A percentile compares a stretch with the other conserved stretches of the same genome.
Conservation (phyloP, 441 rosid genomes). For the Breynia disticha region DNA sequence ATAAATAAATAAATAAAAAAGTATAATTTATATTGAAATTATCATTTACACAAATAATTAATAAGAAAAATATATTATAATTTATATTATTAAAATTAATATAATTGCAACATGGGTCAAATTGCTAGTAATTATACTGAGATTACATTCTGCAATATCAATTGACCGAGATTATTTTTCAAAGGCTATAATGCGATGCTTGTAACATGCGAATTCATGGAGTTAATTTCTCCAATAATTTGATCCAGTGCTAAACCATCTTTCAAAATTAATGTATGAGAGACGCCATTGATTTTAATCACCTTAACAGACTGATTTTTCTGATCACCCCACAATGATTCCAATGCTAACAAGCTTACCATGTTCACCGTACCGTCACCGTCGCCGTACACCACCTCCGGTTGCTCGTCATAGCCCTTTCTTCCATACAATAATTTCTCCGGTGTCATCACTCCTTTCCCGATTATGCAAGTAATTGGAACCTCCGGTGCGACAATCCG, state of each 20-base stretch:
- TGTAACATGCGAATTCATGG: slow-evolving; percentile 21
- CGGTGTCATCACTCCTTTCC: slow-evolving; percentile 46
- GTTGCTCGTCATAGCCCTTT: slow-evolving; percentile 52
- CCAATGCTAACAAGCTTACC: slow-evolving; percentile 50
- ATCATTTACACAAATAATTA: no score
- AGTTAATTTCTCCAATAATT: slow-evolving; percentile 35
- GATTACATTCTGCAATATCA: no score
- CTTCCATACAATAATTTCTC: slow-evolving; percentile 41
- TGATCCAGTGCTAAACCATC: slow-evolving; percentile 35
- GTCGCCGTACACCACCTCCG: slow-evolving; percentile 60
- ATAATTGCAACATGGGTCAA: no score
- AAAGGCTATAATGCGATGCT: no score
- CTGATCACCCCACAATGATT: slow-evolving; percentile 29
- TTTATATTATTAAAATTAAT: no score
- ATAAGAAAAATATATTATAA: no score
- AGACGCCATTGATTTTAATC: slow-evolving; percentile 32
- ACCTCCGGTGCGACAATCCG: slow-evolving; percentile 34
- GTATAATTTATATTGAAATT: no score
- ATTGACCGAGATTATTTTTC: no score
- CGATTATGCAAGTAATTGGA: slow-evolving; percentile 59
- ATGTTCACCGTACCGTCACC: slow-evolving; percentile 84
- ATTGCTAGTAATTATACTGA: no score
- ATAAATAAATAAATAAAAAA: no score
- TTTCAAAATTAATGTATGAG: slow-evolving; percentile 53
- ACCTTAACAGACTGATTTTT: slow-evolving; percentile 37